These are phyloP conservation scores for Colletotrichum tamarilloi DNA, from an alignment of 2,329 filamentous ascomycete genomes.

Conservation along the genomic window DNA sequence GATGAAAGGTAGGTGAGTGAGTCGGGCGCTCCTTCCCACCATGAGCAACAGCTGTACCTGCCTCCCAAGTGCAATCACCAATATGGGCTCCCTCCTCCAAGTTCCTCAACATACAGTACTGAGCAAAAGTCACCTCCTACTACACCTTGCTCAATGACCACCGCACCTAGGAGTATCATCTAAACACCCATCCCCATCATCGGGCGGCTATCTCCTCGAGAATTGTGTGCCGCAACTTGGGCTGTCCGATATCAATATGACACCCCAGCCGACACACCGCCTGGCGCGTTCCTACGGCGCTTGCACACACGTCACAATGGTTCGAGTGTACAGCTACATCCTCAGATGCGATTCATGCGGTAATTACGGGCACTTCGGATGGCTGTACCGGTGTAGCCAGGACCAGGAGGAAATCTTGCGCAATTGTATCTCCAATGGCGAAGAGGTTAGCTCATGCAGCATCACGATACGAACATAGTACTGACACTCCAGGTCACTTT, in stretches of 20 bases:
- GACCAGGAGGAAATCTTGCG: constrained; percentile 60
- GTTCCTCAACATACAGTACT: neutral
- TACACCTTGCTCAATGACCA: neutral
- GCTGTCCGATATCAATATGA: constrained; percentile 15
- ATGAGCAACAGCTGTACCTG: neutral
- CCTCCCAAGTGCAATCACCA: neutral
- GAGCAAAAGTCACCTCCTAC: neutral
- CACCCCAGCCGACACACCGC: neutral
- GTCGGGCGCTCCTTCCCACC: constrained; percentile 1
- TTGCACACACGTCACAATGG: constrained; percentile 78
- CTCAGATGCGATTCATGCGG: constrained; percentile 69
- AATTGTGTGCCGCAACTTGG: neutral
- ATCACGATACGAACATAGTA: constrained; percentile 28
- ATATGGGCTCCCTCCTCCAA: neutral
- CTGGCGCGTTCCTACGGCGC: constrained; percentile 13
- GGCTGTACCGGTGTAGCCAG: constrained; percentile 79
- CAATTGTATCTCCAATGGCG: constrained; percentile 47
- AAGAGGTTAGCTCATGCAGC: constrained; percentile 37
- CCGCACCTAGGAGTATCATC: neutral
- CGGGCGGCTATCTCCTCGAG: constrained; percentile 7
- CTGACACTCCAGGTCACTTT: constrained; percentile 44
- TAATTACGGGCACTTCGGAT: constrained; percentile 68
- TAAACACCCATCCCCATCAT: neutral
- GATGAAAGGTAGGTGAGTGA: neutral
- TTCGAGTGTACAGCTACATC: constrained; percentile 67